Conservation (phyloP, 306 rosid species). For the Albizia julibrissin region DNA sequence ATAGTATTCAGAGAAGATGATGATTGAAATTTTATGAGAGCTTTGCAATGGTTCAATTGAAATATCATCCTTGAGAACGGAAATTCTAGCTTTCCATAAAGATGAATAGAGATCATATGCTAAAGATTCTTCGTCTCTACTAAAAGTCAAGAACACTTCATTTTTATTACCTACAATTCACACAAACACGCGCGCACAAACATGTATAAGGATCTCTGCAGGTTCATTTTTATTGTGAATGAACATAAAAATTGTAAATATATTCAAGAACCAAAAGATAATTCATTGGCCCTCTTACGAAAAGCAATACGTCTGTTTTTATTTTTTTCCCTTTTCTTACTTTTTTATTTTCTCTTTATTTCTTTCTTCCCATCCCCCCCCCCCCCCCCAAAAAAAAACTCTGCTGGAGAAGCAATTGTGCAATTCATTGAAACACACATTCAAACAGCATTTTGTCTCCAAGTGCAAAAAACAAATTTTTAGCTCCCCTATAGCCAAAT, state of each 20-base stretch:
- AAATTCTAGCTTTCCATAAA: neutral
- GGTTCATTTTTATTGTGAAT: neutral
- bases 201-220: neutral
- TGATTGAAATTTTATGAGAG: no score
- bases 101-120: neutral
- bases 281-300: neutral
- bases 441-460: no score
- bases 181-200: neutral
- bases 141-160: neutral
- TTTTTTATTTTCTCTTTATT: no score
- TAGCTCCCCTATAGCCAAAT: no score
- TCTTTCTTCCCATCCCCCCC: no score
- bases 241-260: neutral
- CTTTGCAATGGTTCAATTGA: neutral
- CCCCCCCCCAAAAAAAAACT: no score
- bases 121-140: neutral
- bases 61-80: neutral
- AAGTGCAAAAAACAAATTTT: no score
- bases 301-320: no score
- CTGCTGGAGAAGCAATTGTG: no score
- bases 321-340: no score
- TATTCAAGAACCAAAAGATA: neutral
- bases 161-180: neutral
- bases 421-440: no score
- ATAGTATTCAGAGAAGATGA: no score